phyloP scores from a whole-genome alignment of 2,329 filamentous ascomycete species.

The Talaromyces pinophilus region DNA sequence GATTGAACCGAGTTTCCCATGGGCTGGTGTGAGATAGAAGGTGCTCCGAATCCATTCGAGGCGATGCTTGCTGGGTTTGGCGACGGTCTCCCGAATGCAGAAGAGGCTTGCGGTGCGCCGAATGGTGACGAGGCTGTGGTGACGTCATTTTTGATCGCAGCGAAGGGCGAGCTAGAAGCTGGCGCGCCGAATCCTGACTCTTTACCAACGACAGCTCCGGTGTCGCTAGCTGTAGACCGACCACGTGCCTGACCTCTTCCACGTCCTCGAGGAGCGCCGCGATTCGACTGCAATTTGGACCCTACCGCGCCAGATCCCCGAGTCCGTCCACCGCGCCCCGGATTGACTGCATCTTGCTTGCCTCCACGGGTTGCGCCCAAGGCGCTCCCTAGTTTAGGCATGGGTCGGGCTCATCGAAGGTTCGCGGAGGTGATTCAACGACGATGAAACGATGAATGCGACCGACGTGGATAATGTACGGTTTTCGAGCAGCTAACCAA shows the following conservation, averaged over 20 bases:
- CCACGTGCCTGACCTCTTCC: constrained; percentile 19
- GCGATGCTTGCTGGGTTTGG: constrained; percentile 27
- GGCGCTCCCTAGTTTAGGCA: constrained; percentile 24
- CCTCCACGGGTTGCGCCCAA: constrained; percentile 23
- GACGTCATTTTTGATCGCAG: constrained; percentile 23
- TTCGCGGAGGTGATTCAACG: constrained; percentile 16
- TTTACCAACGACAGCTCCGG: constrained; percentile 1
- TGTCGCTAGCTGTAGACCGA: constrained; percentile 4
- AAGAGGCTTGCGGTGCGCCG: constrained; percentile 9
- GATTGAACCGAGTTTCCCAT: constrained; percentile 23
- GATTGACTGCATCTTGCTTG: constrained; percentile 22
- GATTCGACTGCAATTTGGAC: constrained; percentile 12
- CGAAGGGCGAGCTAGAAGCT: constrained; percentile 21
- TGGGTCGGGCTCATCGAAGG: constrained; percentile 22
- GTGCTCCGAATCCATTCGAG: constrained; percentile 24
- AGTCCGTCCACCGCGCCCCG: constrained; percentile 19
- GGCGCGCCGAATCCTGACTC: not conserved
- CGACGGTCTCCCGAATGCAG: constrained; percentile 23
- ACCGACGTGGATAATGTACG: not conserved
- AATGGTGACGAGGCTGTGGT: constrained; percentile 2
- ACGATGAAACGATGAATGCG: constrained; percentile 3
- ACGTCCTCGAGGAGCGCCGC: constrained; percentile 17
- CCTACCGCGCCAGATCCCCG: constrained; percentile 9
- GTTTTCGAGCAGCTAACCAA: not conserved
- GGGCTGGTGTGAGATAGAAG: constrained; percentile 23